phyloP scores from a whole-genome alignment of 208 protist species.

The Strigomonas galati region DNA sequence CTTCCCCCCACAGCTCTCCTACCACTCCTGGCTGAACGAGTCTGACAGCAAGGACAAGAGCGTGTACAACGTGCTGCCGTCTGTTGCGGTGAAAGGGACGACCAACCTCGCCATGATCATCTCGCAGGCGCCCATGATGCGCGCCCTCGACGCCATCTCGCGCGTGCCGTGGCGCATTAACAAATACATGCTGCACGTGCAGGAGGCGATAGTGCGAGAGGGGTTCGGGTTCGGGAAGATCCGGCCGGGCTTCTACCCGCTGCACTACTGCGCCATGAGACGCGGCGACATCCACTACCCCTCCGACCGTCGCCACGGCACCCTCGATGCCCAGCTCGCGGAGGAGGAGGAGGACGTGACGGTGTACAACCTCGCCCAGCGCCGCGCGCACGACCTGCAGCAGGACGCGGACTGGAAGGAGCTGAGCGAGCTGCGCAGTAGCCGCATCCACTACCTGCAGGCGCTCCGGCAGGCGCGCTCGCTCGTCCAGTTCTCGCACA shows the following conservation, averaged over 20 bases:
- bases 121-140: constrained; percentile 90
- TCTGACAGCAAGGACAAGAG: constrained; percentile 88
- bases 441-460: constrained; percentile 87
- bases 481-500: constrained; percentile 85
- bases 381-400: constrained; percentile 60
- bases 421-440: constrained; percentile 77
- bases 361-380: constrained; percentile 71
- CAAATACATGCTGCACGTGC: constrained; percentile 92
- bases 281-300: constrained; percentile 56
- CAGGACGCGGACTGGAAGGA: constrained; percentile 78
- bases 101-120: constrained; percentile 91
- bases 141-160: constrained; percentile 87
- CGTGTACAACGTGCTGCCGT: constrained; percentile 89
- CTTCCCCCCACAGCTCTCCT: constrained; percentile 87
- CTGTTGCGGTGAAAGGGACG: constrained; percentile 80
- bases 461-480: constrained; percentile 87
- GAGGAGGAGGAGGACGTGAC: constrained; percentile 33
- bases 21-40: constrained; percentile 87
- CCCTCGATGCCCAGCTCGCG: neutral
- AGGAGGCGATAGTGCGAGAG: constrained; percentile 89
- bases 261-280: constrained; percentile 75
- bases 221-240: constrained; percentile 92
- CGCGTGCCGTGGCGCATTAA: constrained; percentile 91
- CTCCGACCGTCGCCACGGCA: constrained; percentile 18
- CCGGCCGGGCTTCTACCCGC: constrained; percentile 83